phyloP scores from a whole-genome alignment of 768 basidiomycete species.

The Lyophyllum atratum region DNA sequence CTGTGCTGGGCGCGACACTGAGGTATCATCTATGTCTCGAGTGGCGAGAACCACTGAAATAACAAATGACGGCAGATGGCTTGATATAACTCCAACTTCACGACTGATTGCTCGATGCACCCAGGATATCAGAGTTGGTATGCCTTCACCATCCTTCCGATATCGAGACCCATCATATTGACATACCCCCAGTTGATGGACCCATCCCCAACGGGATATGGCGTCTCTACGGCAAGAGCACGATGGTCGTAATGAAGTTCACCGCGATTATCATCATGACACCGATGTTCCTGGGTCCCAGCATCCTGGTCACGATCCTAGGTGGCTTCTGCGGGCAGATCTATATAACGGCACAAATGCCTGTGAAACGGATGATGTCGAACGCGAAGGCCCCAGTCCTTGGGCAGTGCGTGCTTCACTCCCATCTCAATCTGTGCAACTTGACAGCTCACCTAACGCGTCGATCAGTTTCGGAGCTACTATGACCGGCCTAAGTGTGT shows the following conservation, averaged over 20 bases:
- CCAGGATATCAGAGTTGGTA: slow-evolving; percentile 54
- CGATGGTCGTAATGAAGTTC: slow-evolving; percentile 39
- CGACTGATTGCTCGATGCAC: slow-evolving; percentile 66
- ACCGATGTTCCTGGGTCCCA: slow-evolving; percentile 46
- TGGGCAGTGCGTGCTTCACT: slow-evolving; percentile 38
- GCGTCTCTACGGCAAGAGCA: slow-evolving; percentile 25
- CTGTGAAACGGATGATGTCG: slow-evolving; percentile 47
- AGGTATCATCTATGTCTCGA: slow-evolving; percentile 39
- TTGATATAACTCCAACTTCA: slow-evolving; percentile 42
- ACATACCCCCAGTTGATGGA: slow-evolving; percentile 49
- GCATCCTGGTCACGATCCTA: slow-evolving; percentile 36
- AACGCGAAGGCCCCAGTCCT: slow-evolving; percentile 35
- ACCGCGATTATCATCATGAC: slow-evolving; percentile 41
- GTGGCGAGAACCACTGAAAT: background rate
- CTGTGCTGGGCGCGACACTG: slow-evolving; percentile 59
- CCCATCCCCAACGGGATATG: slow-evolving; percentile 26
- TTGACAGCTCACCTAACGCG: background rate
- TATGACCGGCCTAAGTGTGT: slow-evolving; percentile 52
- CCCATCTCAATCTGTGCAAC: slow-evolving; percentile 1
- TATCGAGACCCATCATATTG: slow-evolving; percentile 24
- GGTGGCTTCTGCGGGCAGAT: slow-evolving; percentile 43
- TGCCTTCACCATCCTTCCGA: slow-evolving; percentile 9
- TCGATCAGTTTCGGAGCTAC: slow-evolving; percentile 47
- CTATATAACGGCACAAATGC: slow-evolving; percentile 46
- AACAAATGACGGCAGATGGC: slow-evolving; percentile 37